Percentiles rank a stretch among this genome's conserved stretches.
phyloP scores from a whole-genome alignment of 257 asterid species.

The Buddleja alternifolia region DNA sequence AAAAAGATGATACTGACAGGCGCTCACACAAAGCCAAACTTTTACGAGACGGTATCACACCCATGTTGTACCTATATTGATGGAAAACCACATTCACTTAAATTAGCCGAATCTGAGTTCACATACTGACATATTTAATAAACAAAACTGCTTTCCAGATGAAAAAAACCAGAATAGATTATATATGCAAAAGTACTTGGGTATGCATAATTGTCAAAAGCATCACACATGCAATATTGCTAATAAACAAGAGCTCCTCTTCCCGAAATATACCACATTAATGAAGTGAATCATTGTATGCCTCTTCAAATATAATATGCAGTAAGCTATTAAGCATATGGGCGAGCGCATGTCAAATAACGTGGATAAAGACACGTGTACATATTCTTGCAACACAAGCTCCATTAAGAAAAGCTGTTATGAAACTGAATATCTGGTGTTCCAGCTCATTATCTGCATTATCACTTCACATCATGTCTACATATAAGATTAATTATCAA shows the following conservation, averaged over 20 bases:
- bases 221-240: background rate
- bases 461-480: no score
- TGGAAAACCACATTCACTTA: conserved; percentile 7
- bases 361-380: background rate
- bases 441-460: no score
- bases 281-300: background rate
- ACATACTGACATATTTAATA: conserved; percentile 2
- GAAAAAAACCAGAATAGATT: background rate
- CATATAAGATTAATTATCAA: no score
- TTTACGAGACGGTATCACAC: conserved; percentile 82
- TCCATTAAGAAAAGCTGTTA: background rate
- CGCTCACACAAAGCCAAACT: conserved; percentile 85
- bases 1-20: conserved; percentile 82
- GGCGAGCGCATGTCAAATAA: background rate
- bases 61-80: conserved; percentile 85
- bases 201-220: background rate
- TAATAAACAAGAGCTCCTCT: background rate
- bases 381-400: background rate
- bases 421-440: no score
- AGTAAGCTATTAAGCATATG: no score
- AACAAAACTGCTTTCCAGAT: background rate
- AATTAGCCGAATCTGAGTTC: background rate
- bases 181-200: background rate
- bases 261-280: conserved; percentile 5
- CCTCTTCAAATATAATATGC: background rate